Evolutionary conservation across 805 yeast genomes (phyloP), one percentile per base, ranked within the genome.

Genomic region (Hanseniaspora lachancei): DNA sequence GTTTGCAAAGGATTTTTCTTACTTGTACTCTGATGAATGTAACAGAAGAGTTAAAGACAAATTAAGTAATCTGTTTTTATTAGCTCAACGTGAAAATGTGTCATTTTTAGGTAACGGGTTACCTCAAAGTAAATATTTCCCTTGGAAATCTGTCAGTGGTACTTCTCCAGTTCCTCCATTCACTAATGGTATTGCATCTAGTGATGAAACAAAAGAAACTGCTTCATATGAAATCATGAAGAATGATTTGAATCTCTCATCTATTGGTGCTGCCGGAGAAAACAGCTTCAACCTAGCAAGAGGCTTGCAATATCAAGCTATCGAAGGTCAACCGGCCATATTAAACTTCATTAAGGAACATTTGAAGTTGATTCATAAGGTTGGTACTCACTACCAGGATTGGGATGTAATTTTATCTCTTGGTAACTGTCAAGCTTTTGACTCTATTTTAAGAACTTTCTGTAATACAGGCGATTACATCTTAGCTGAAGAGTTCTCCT

Each of bases 21-120:
- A 87, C 70, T 76, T 79, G 60, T 76, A 86, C 59, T 87, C 96
- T 24, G 80, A 73, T 6, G 97, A 91, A 72, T 80, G 96, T 44
- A 76, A 76, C 60, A 72, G 83, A 18, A 84, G 97, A 72, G 72
- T 76, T 49, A 79, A 83, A 40, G 88, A 96, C 12, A 83, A 87
- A n/a, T 77, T 91, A 70, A 91, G 91, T 72, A 71, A 79, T 40
- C 95, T 95, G n/a, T 86, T 91, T 74, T 81, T 80, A 65, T 83
- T 84, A 73, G 83, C 74, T 64, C 72, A 74, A 44, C 75, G 78
- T 60, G 95, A 95, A 38, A 79, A 82, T 54, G 75, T 93, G 65
- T 81, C 88, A 54, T 89, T 89, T 66, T 77, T 91, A 55, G 97
- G 97, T 55, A 97, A 97, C 63, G 98, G 98, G 8, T 77, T 93